Evolutionary conservation across 177 flowering plant genomes (phyloP), one percentile per base, ranked within the genome.

Genomic region (Vitis hybrid): DNA sequence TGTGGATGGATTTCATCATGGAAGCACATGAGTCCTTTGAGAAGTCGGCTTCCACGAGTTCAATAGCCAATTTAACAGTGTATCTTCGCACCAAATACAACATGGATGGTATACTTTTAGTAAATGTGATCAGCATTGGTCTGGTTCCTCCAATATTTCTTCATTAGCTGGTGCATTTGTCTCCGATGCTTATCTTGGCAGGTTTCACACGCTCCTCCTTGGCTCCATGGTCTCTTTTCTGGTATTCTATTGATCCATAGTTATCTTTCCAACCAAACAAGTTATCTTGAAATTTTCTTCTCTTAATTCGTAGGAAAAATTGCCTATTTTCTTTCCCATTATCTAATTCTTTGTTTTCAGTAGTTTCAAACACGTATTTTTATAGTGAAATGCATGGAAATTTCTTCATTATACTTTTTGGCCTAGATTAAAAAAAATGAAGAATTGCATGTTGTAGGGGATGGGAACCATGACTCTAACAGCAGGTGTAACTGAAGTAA

Each of bases 11-110:
- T 14, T 60, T 4, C 11, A 12, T 21, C 13, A 18, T 5, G 18
- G 11, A 12, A 81, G 86, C 78, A 32, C 80, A 83, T 52, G 84
- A 84, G 59, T 78, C 85, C 0, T 86, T 84, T 64, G 90, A 87
- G 80, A 85, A 83, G 59, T 64, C 83, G 72, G 84, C 88, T 1
- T 85, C 85, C 2, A 83, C 83, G 84, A 80, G 88, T 70, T 71
- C 83, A 73, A 77, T 83, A 11, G 76, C 84, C 10, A 85, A 85
- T 60, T 39, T 83, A 51, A 67, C 82, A 13, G 84, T 85, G 74
- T 85, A 80, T 68, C 68, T 87, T 60, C 11, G 34, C 0, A 80
- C 75, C 7, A 67, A 69, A 14, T 84, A 81, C 75, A 80, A 83
- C 55, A 55, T 84, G 78, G 76, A 72, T 30, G 83, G 83, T 6